These are phyloP conservation scores for Arthrobotrys musiformis DNA, from an alignment of 2,329 filamentous ascomycete species.

Conservation along the genomic window DNA sequence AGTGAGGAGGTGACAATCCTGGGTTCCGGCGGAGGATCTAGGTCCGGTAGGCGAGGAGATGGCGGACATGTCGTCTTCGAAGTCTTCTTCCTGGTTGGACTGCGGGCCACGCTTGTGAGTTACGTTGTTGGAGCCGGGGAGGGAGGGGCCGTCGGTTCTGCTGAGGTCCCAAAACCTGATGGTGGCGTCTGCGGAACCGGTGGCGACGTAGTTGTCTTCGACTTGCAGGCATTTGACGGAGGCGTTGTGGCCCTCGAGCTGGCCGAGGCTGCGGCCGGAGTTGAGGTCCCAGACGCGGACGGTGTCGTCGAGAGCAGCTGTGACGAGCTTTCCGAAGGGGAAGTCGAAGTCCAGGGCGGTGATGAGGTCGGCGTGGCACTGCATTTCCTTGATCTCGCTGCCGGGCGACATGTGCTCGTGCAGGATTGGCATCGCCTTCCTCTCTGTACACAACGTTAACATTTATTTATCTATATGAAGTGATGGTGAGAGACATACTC, in stretches of 20 bases:
- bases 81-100: conserved; percentile 65
- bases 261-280: conserved; percentile 87
- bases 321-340: conserved; percentile 96
- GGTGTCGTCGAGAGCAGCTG: conserved; percentile 89
- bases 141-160: conserved; percentile 70
- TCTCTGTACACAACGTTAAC: conserved; percentile 58
- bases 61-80: conserved; percentile 63
- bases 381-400: conserved; percentile 85
- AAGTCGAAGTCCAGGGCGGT: conserved; percentile 95
- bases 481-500: conserved; percentile 60
- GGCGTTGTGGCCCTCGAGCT: conserved; percentile 91
- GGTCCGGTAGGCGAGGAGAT: conserved; percentile 45
- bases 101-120: conserved; percentile 64
- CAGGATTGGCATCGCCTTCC: conserved; percentile 90
- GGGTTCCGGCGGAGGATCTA: conserved; percentile 74
- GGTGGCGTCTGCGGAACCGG: conserved; percentile 92
- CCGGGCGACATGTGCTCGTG: conserved; percentile 96
- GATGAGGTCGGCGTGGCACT: conserved; percentile 86
- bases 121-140: conserved; percentile 55
- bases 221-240: conserved; percentile 93
- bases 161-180: conserved; percentile 95
- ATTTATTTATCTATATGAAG: neutral
- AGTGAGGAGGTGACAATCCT: conserved; percentile 87
- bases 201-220: conserved; percentile 93
- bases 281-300: conserved; percentile 97